Base-by-base conservation (phyloP, 2,329 filamentous ascomycete genomes). In the Hymenoscyphus scutula region DNA sequence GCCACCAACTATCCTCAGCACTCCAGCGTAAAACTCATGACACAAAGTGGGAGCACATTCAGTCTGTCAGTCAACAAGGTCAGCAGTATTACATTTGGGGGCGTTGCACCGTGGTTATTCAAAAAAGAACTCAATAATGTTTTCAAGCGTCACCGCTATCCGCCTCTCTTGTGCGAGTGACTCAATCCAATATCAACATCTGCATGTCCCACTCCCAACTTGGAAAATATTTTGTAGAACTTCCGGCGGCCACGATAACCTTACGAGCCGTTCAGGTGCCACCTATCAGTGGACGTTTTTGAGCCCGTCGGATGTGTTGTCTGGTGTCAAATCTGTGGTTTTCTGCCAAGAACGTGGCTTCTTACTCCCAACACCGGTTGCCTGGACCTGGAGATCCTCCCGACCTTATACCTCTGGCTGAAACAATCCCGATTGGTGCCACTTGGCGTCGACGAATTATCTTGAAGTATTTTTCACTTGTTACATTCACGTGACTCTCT, bases 1-100 rank as follows among this genome's bases (percentile, higher is more conserved):
- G 19, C 41, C 41, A 15, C 74, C 74, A 1, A 72, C 74, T 79
- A 76, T 54, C 70, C 78, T 38, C 72, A 74, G 32, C 74, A 77
- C 11, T 75, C 79, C 11, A 34, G 29, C 23, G 27, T 29, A 11
- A 30, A 17, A 11, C 8, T 11, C n/a, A 55, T 55, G 53, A 55
- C 27, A 23, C 41, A 25, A 48, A 23, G 41, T 23, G 41, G 41
- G 41, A 48, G 7, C 11, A 48, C 19, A 25, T 48, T 48, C 41
- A 25, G 5, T 48, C 41, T 48, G 41, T 23, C 19, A 48, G 41
- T 48, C 5, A 23, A 23, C 41, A 48, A 48, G 19, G 41, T n/a
- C n/a, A 48, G 7, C 41, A 48, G 41, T 48, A 19, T 25, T 23
- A 48, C 41, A 19, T 48, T 48, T 25, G n/a, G n/a, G 41, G 41